Evolutionary conservation across 176 grass and related monocot species (phyloP).

Genomic region (Tillandsia leiboldiana): DNA sequence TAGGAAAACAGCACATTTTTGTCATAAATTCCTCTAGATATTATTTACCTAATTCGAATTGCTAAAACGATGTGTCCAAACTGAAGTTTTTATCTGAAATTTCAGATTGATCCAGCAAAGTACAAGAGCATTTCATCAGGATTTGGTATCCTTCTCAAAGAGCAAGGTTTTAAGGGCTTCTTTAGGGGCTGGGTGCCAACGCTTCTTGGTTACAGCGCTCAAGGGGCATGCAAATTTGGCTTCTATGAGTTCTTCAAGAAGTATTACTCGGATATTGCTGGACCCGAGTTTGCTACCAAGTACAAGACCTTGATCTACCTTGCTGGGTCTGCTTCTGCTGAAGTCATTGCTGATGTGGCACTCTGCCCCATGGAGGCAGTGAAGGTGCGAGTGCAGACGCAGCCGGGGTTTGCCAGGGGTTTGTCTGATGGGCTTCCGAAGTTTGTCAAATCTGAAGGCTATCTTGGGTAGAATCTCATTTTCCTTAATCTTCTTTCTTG

Average conservation of each 20-base stretch:
- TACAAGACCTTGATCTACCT: constrained; percentile 86
- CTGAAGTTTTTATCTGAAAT: background rate
- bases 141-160: constrained; percentile 58
- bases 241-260: constrained; percentile 89
- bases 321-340: constrained; percentile 66
- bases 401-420: constrained; percentile 59
- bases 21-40: background rate
- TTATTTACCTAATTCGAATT: background rate
- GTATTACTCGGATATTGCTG: constrained; percentile 57
- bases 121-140: constrained; percentile 72
- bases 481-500: background rate
- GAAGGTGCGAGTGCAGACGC: constrained; percentile 77
- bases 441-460: constrained; percentile 61
- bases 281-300: constrained; percentile 54
- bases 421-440: constrained; percentile 58
- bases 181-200: constrained; percentile 72
- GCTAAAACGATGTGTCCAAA: background rate
- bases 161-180: constrained; percentile 63
- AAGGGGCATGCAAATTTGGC: constrained; percentile 81
- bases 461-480: constrained; percentile 28
- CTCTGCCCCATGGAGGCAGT: constrained; percentile 87
- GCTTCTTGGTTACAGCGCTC: constrained; percentile 76
- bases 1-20: background rate
- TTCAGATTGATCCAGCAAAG: constrained; percentile 64
- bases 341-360: constrained; percentile 65